These are phyloP conservation scores for Cynara cardunculus DNA, from an alignment of 129 eudicot genomes.

Conservation along the genomic window DNA sequence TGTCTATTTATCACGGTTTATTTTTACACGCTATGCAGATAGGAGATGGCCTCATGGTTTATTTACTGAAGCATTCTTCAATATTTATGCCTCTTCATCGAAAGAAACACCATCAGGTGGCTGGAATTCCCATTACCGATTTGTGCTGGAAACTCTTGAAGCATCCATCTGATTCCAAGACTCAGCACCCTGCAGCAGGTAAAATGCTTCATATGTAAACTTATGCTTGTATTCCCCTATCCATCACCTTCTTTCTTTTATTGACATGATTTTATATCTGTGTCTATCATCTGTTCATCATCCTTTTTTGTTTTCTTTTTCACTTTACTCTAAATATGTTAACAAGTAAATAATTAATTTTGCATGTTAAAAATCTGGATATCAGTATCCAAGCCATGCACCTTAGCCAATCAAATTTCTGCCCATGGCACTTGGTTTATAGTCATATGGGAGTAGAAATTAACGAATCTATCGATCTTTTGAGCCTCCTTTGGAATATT, in stretches of 20 bases:
- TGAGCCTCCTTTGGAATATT: not conserved
- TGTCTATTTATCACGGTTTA: not conserved
- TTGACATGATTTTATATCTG: not conserved
- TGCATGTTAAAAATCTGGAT: not conserved
- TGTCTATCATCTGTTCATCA: not conserved
- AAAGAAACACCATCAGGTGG: constrained; percentile 56
- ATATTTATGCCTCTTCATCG: constrained; percentile 62
- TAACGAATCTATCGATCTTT: not conserved
- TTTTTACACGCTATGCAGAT: constrained; percentile 39
- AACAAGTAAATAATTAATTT: not conserved
- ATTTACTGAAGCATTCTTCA: constrained; percentile 51
- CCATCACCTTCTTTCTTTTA: not conserved
- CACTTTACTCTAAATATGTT: not conserved
- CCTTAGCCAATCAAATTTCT: not conserved
- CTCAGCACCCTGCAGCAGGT: constrained; percentile 26
- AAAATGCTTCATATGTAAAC: not conserved
- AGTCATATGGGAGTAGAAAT: not conserved
- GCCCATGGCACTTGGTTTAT: not conserved
- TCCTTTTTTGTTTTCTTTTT: not conserved
- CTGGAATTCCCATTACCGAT: constrained; percentile 55
- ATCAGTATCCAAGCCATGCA: not conserved
- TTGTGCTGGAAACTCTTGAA: constrained; percentile 28
- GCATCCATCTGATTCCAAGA: constrained; percentile 17
- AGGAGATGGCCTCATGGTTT: constrained; percentile 71
- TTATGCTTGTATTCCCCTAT: not conserved